These are phyloP conservation scores for Claviceps citrina DNA, from an alignment of 2,329 filamentous ascomycete genomes.

Conservation along the genomic window DNA sequence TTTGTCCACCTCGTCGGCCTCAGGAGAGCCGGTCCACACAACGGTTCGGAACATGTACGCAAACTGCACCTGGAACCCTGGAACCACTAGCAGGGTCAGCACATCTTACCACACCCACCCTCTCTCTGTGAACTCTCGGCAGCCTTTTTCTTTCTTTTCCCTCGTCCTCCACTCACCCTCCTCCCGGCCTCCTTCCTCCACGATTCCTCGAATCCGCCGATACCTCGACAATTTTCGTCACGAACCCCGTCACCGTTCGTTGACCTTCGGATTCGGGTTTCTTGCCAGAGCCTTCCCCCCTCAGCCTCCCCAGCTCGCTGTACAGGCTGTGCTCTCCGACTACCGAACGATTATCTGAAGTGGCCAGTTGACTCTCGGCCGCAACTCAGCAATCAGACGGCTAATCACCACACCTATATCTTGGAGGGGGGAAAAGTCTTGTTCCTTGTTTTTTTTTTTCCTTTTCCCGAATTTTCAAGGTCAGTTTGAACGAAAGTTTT, in stretches of 20 bases:
- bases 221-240: constrained; percentile 19
- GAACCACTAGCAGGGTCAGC: not conserved
- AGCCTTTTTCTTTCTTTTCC: not conserved
- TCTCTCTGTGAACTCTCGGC: no score
- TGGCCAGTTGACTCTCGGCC: constrained; percentile 8
- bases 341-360: constrained; percentile 2
- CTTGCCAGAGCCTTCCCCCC: constrained; percentile 16
- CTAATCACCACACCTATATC: constrained; percentile 1
- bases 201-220: constrained; percentile 24
- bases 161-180: constrained; percentile 9
- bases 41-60: no score
- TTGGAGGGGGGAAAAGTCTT: not conserved
- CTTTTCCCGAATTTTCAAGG: not conserved
- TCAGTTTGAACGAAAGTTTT: not conserved
- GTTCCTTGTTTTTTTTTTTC: not conserved
- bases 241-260: constrained; percentile 14
- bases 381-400: constrained; percentile 7
- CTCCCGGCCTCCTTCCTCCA: constrained; percentile 12
- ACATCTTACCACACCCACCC: not conserved
- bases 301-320: constrained; percentile 13
- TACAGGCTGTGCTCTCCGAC: constrained; percentile 12
- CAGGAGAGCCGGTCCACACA: not conserved
- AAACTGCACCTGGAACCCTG: not conserved
- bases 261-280: constrained; percentile 13
- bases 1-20: not conserved